phyloP scores from a whole-genome alignment of 106 monocot species.

The Allium sativum region DNA sequence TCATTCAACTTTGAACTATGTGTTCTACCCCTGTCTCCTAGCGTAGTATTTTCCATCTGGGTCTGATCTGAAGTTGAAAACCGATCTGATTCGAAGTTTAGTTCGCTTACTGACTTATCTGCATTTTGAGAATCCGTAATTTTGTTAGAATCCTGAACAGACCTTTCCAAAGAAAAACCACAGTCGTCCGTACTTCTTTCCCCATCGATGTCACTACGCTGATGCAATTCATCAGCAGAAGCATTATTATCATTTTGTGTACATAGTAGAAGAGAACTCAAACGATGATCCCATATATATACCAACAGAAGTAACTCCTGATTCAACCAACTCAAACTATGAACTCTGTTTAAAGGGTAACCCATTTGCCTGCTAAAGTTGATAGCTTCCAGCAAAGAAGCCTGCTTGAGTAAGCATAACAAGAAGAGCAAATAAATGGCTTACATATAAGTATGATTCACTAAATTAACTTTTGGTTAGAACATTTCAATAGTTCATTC shows the following conservation, averaged over 20 bases:
- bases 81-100: slow-evolving; percentile 2
- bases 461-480: background rate
- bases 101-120: background rate
- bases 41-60: slow-evolving; percentile 3
- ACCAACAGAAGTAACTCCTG: slow-evolving; percentile 54
- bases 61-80: slow-evolving; percentile 8
- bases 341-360: slow-evolving; percentile 22
- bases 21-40: background rate
- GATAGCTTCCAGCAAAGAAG: slow-evolving; percentile 26
- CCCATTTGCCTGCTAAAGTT: slow-evolving; percentile 14
- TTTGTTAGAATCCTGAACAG: slow-evolving; percentile 2
- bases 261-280: slow-evolving; percentile 34
- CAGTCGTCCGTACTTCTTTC: slow-evolving; percentile 7
- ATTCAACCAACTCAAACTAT: slow-evolving; percentile 35
- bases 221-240: slow-evolving; percentile 4
- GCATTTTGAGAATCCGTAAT: slow-evolving; percentile 11
- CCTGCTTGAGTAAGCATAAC: slow-evolving; percentile 19
- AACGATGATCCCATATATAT: slow-evolving; percentile 69
- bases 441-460: slow-evolving; percentile 1
- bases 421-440: background rate
- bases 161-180: slow-evolving; percentile 11
- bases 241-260: slow-evolving; percentile 5
- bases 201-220: slow-evolving; percentile 6
- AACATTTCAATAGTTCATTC: background rate
- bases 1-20: slow-evolving; percentile 12